Conservation (phyloP, 768 basidiomycete genomes). For the Strobilomyces echinocephalus region DNA sequence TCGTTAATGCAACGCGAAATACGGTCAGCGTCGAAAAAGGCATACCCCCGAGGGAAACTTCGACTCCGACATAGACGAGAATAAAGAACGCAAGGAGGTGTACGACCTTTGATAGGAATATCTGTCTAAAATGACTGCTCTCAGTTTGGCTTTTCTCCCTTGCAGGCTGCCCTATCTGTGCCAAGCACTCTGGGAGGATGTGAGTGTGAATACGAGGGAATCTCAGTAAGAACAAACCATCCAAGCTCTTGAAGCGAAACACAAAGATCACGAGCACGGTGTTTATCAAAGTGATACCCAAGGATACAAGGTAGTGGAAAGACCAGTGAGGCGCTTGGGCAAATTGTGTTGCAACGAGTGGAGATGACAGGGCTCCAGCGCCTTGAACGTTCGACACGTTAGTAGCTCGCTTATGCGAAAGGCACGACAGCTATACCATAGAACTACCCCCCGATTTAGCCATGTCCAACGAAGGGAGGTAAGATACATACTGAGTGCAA, state of each 20-base stretch:
- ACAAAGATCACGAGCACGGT: conserved; percentile 46
- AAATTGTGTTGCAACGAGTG: conserved; percentile 80
- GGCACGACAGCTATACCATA: conserved; percentile 27
- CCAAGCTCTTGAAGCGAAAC: conserved; percentile 65
- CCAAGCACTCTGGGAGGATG: conserved; percentile 43
- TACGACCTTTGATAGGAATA: conserved; percentile 48
- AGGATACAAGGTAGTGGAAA: conserved; percentile 68
- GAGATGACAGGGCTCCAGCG: conserved; percentile 62
- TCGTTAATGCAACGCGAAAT: neutral
- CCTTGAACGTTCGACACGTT: conserved; percentile 36
- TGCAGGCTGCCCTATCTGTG: conserved; percentile 46
- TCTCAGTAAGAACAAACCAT: conserved; percentile 40
- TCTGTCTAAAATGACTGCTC: conserved; percentile 43
- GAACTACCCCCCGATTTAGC: conserved; percentile 13
- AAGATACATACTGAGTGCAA: conserved; percentile 31
- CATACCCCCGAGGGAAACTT: conserved; percentile 41
- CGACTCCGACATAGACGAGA: conserved; percentile 65
- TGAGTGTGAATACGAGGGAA: conserved; percentile 1
- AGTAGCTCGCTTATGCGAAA: neutral
- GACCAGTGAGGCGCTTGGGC: conserved; percentile 63
- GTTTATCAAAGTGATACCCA: conserved; percentile 60
- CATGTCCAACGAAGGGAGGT: conserved; percentile 8
- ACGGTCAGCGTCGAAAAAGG: neutral
- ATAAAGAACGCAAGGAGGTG: conserved; percentile 62
- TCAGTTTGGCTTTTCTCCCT: conserved; percentile 35